Conservation (phyloP, 176 grass and related monocot species). For the Avena atlantica region DNA sequence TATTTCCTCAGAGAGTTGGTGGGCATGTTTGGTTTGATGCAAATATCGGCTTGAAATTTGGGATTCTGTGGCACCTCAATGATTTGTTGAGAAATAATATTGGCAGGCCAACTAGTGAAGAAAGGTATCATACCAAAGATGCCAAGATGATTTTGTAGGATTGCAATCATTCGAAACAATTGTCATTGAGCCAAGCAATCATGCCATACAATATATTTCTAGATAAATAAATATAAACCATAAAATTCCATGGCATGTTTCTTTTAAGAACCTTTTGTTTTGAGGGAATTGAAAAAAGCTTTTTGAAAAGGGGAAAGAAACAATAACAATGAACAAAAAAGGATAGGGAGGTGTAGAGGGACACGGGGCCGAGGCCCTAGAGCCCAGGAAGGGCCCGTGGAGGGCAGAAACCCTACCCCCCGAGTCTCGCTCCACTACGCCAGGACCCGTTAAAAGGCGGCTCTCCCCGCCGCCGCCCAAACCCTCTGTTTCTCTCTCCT, state of each 20-base stretch:
- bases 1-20: background rate
- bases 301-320: background rate
- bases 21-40: background rate
- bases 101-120: background rate
- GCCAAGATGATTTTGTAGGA: background rate
- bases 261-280: too few relatives aligned
- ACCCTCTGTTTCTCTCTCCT: constrained; percentile 66
- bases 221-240: too few relatives aligned
- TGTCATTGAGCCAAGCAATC: too few relatives aligned
- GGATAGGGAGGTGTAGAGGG: too few relatives aligned
- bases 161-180: too few relatives aligned
- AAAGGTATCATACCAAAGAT: background rate
- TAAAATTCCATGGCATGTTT: too few relatives aligned
- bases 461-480: constrained; percentile 54
- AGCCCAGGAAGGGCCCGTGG: constrained; percentile 11
- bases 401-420: constrained; percentile 49
- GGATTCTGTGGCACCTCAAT: background rate
- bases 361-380: background rate
- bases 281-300: background rate
- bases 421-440: constrained; percentile 1
- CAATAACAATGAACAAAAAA: background rate
- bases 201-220: too few relatives aligned
- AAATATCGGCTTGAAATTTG: background rate
- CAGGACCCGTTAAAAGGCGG: constrained; percentile 49
- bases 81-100: background rate